Percentiles rank a stretch among this genome's conserved stretches.
Evolutionary conservation across 495 filamentous ascomycete species (phyloP).

Genomic region (Lophiostoma macrostomum): DNA sequence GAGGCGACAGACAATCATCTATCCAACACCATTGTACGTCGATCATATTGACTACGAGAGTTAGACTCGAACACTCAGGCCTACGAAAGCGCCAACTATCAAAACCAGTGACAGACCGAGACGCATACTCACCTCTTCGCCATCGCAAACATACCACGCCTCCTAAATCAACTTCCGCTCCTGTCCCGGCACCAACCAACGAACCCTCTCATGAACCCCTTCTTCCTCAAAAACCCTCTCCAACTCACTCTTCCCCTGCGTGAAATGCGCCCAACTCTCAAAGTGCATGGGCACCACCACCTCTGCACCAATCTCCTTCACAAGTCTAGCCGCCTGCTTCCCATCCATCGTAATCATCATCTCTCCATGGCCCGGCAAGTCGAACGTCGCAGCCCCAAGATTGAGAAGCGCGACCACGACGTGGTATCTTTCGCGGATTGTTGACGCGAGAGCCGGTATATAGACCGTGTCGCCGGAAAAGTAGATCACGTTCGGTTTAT

Average conservation of each 20-base stretch:
- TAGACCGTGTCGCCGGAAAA: constrained; percentile 58
- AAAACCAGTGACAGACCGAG: no score
- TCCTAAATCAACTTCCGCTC: not conserved
- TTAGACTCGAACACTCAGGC: no score
- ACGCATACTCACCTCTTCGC: no score
- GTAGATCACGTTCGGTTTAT: constrained; percentile 52
- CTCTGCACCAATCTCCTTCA: constrained; percentile 47
- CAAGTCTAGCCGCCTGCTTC: constrained; percentile 43
- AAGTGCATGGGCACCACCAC: constrained; percentile 54
- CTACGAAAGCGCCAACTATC: no score
- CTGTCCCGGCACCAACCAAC: not conserved
- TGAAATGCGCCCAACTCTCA: constrained; percentile 53
- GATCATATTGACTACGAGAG: no score
- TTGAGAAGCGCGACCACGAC: constrained; percentile 44
- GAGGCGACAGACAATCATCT: no score
- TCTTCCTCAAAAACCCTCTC: not conserved
- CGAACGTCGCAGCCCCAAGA: constrained; percentile 39
- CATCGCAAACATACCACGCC: not conserved
- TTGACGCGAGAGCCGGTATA: constrained; percentile 42
- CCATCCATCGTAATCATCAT: constrained; percentile 54
- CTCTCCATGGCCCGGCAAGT: constrained; percentile 28
- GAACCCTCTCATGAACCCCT: not conserved
- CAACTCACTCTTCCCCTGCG: constrained; percentile 30
- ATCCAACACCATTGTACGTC: no score
- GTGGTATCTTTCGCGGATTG: constrained; percentile 39